Base-by-base conservation (phyloP, 73 alveolate species). In the Effrenium voratum region DNA sequence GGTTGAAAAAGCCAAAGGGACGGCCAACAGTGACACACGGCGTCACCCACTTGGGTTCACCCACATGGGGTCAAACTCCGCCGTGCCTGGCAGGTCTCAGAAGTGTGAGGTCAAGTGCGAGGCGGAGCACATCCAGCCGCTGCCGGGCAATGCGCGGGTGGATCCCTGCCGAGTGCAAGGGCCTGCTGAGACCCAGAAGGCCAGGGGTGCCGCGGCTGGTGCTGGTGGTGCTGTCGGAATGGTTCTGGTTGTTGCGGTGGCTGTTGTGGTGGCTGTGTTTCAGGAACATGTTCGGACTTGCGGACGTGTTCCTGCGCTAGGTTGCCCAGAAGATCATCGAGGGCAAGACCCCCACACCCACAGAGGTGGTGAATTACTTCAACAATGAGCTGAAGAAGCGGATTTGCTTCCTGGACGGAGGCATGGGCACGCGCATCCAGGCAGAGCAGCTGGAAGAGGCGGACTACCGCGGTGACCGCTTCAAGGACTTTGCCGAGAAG, bases 401-500 rank as follows among this genome's bases (percentile, higher is more conserved):
- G 32, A 57, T 85, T 52, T 85, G 94, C 94, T 85, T 85, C 94
- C 63, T 85, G 59, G 99, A 99, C 66, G 99, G 99, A 30, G 99
- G 99, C 75, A 99, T 99, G 99, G 99, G 99, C 43, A 99, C 99
- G 36, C 98, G 98, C 93, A 93, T 99, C 73, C 99, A 99, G 92
- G 95, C 95, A 22, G 96, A 99, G 80, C 93, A 80, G 85, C 98
- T 99, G 63, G 91, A 82, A 84, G 99, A 99, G 90, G 99, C 98
- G 41, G 99, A 99, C 82, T 99, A 98, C 88, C 85, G 99, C 57
- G 99, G 99, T 3, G 99, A 99, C 55, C 47, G 99, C 68, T 99
- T 99, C 94, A 99, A 99, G 98, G 99, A 99, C 93, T 99, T 93
- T 60, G 83, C 72, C 43, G 93, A 86, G 99, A 99, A 99, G 73